Evolutionary conservation across 2,329 filamentous ascomycete species (phyloP).

Genomic region (Penicillium polonicum): DNA sequence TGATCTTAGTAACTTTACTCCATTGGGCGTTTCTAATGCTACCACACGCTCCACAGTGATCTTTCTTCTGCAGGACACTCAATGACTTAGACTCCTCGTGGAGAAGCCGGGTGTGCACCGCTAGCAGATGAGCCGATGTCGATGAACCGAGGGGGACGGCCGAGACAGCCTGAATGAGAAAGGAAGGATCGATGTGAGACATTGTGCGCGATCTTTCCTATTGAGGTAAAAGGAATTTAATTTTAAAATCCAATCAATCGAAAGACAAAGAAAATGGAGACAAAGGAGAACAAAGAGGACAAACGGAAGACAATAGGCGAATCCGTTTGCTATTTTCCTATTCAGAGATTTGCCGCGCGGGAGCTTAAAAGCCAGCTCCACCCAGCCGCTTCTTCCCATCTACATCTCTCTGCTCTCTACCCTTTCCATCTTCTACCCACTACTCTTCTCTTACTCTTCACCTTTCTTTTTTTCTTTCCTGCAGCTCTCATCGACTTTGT

Average conservation of each 20-base stretch:
- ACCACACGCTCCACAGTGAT: conserved; percentile 44
- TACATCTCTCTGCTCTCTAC: conserved; percentile 6
- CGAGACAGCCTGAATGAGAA: conserved; percentile 39
- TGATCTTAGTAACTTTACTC: conserved; percentile 32
- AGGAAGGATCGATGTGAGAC: conserved; percentile 29
- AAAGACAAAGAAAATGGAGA: background rate
- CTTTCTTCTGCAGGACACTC: conserved; percentile 32
- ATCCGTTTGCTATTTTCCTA: background rate
- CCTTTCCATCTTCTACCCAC: conserved; percentile 1
- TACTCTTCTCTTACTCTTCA: background rate
- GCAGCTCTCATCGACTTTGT: background rate
- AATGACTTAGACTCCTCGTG: conserved; percentile 36
- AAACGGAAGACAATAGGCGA: background rate
- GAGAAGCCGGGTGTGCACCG: conserved; percentile 38
- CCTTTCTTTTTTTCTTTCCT: background rate
- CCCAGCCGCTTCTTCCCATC: conserved; percentile 9
- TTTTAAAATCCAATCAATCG: background rate
- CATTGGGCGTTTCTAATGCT: conserved; percentile 33
- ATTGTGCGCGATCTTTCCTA: conserved; percentile 23
- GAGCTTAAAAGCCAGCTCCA: conserved; percentile 11
- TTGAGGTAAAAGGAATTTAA: background rate
- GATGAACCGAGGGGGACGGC: conserved; percentile 37
- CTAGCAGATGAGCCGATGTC: conserved; percentile 43
- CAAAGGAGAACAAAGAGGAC: background rate
- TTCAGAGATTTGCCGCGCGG: conserved; percentile 11